phyloP scores from a whole-genome alignment of 179 eudicot species.

The Camellia oleifera region DNA sequence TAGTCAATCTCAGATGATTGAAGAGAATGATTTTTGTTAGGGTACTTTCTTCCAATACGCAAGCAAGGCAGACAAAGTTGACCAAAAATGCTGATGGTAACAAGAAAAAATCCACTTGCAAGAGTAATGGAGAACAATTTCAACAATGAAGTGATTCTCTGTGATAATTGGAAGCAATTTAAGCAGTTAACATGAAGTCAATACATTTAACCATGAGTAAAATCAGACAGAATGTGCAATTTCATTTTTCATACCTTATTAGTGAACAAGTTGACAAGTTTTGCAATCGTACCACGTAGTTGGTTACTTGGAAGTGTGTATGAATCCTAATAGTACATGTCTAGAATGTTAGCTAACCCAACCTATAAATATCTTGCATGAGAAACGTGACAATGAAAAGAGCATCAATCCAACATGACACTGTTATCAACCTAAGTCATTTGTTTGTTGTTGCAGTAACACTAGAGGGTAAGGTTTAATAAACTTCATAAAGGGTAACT shows the following conservation, averaged over 20 bases:
- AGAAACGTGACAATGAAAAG: constrained; percentile 1
- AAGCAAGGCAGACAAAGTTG: constrained; percentile 51
- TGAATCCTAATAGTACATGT: constrained; percentile 78
- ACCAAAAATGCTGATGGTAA: constrained; percentile 51
- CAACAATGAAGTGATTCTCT: constrained; percentile 53
- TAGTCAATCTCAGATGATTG: constrained; percentile 35
- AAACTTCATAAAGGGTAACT: no score
- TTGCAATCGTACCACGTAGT: constrained; percentile 44
- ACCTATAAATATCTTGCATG: constrained; percentile 50
- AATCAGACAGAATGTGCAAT: constrained; percentile 10
- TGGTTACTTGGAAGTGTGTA: constrained; percentile 72
- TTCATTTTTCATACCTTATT: constrained; percentile 48
- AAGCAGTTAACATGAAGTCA: constrained; percentile 9
- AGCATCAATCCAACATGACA: background rate
- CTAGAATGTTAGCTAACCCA: constrained; percentile 73
- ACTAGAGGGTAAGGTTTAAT: no score
- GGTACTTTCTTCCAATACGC: constrained; percentile 33
- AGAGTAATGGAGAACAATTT: constrained; percentile 45
- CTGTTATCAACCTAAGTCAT: background rate
- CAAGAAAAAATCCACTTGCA: constrained; percentile 52
- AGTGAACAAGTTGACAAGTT: constrained; percentile 39
- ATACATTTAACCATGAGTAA: background rate
- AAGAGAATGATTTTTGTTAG: constrained; percentile 24
- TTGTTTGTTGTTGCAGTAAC: no score
- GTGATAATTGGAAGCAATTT: constrained; percentile 28